Percentiles rank a stretch among this genome's conserved stretches.
These are phyloP conservation scores for Russula sp. DNA, from an alignment of 768 basidiomycete species.

Conservation along the genomic window DNA sequence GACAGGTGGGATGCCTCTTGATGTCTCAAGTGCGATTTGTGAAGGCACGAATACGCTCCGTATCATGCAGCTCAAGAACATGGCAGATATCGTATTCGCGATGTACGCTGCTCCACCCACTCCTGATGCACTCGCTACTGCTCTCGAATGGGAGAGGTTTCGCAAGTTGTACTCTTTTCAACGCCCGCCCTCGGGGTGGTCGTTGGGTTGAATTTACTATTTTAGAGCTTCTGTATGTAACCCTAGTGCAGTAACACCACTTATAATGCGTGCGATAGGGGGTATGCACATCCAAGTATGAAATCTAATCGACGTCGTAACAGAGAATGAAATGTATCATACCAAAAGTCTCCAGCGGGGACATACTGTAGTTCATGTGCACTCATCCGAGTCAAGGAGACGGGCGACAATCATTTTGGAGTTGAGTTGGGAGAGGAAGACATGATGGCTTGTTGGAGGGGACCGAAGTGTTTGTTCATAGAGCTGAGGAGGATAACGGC, in stretches of 20 bases:
- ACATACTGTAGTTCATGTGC: no score
- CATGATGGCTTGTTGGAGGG: no score
- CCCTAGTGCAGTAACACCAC: neutral
- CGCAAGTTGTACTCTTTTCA: constrained; percentile 6
- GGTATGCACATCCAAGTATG: no score
- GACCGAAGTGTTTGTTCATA: no score
- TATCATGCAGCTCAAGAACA: constrained; percentile 22
- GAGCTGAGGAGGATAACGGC: no score
- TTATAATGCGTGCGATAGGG: no score
- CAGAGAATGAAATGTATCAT: no score
- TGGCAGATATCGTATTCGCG: constrained; percentile 22
- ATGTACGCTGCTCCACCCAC: constrained; percentile 22
- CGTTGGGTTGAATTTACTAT: neutral
- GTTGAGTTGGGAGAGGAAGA: no score
- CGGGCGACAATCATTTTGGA: no score
- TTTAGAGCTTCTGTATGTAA: neutral
- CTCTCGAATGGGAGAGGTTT: constrained; percentile 16
- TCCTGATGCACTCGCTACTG: neutral
- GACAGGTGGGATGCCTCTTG: constrained; percentile 15
- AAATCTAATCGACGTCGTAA: no score
- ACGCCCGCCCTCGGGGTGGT: neutral
- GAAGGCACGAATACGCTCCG: constrained; percentile 23
- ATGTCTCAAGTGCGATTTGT: constrained; percentile 21
- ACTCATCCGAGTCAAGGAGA: no score
- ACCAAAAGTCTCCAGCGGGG: no score